phyloP scores from a whole-genome alignment of 345 rosid species.

The Populus ilicifolia region DNA sequence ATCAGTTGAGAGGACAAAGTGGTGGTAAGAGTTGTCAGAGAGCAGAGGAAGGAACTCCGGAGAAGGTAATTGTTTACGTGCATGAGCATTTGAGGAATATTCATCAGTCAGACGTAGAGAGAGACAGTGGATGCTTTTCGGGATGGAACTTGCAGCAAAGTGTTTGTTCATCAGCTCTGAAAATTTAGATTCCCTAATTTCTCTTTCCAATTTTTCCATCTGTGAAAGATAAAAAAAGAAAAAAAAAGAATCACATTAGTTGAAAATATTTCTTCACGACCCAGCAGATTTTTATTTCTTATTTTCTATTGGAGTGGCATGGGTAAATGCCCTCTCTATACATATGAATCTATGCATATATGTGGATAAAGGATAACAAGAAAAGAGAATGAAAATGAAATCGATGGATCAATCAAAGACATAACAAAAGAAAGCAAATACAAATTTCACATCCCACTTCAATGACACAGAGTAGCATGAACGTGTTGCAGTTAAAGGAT shows the following conservation, averaged over 20 bases:
- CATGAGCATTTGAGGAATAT: constrained; percentile 97
- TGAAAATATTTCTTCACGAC: not conserved
- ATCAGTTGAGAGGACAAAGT: constrained; percentile 82
- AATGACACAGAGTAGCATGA: not conserved
- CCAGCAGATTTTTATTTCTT: not conserved
- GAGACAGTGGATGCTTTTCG: constrained; percentile 96
- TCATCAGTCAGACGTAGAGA: constrained; percentile 94
- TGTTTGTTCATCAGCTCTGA: constrained; percentile 97
- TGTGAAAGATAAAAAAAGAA: constrained; percentile 26
- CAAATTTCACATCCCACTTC: not conserved
- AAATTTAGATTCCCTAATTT: constrained; percentile 85
- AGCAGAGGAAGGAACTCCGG: constrained; percentile 98
- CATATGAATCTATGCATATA: not conserved
- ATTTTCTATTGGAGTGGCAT: not conserved
- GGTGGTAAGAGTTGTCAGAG: constrained; percentile 84
- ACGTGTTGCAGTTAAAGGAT: not conserved
- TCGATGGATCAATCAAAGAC: not conserved
- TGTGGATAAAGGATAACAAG: not conserved
- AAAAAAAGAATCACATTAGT: constrained; percentile 12
- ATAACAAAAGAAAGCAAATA: not conserved
- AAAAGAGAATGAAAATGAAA: not conserved
- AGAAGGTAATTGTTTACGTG: constrained; percentile 94
- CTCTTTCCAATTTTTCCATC: constrained; percentile 92
- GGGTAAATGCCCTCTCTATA: not conserved
- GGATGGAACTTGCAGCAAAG: constrained; percentile 97